Percentiles rank a stretch among this genome's conserved stretches.
These are phyloP conservation scores for Turritis glabra DNA, from an alignment of 345 rosid species.

Conservation along the genomic window DNA sequence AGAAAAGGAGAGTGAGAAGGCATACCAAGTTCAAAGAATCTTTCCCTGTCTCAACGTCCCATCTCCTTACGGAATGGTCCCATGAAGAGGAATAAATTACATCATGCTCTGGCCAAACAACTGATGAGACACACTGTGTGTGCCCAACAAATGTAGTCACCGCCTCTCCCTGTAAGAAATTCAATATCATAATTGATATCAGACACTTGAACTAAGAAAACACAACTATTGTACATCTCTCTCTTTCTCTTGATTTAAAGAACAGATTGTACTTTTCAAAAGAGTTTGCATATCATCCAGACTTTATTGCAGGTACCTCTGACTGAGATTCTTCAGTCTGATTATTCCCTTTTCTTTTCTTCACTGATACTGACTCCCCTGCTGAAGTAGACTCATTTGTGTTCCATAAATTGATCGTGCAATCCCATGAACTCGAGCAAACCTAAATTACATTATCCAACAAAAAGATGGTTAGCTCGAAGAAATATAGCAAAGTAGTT, in stretches of 20 bases:
- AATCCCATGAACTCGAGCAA: conserved; percentile 98
- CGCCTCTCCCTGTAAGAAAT: conserved; percentile 66
- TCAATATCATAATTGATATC: not conserved
- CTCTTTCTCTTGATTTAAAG: conserved; percentile 4
- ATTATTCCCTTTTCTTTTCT: conserved; percentile 83
- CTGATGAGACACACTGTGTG: conserved; percentile 81
- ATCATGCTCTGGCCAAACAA: conserved; percentile 77
- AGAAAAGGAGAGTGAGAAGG: conserved; percentile 25
- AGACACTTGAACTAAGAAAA: conserved; percentile 16
- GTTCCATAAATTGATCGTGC: conserved; percentile 78
- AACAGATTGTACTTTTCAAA: not conserved
- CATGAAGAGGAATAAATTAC: conserved; percentile 84
- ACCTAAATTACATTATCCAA: conserved; percentile 45
- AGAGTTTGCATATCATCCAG: conserved; percentile 1
- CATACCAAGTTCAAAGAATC: conserved; percentile 66
- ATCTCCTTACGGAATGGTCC: conserved; percentile 89
- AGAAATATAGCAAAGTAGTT: not conserved
- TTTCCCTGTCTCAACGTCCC: conserved; percentile 93
- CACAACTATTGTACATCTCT: not conserved
- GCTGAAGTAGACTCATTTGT: conserved; percentile 52
- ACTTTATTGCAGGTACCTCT: conserved; percentile 55
- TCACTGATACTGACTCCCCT: conserved; percentile 60
- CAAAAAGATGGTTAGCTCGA: not conserved
- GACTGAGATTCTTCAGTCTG: conserved; percentile 58
- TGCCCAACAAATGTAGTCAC: conserved; percentile 83